These are phyloP conservation scores for Penicillium longicatenatum DNA, from an alignment of 495 filamentous ascomycete species.

Conservation along the genomic window DNA sequence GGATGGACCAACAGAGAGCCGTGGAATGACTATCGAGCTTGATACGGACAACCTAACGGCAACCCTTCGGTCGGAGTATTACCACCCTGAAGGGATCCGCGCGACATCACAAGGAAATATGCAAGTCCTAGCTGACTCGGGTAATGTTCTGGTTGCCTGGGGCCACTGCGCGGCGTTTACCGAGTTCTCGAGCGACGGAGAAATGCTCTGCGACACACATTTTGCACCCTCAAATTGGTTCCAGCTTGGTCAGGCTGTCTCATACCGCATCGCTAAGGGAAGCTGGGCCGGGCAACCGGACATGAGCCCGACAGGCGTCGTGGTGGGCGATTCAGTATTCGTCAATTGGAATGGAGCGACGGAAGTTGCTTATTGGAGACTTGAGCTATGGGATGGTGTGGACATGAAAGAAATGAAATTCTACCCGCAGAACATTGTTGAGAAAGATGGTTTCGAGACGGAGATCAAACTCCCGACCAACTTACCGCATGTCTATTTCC, in stretches of 20 bases:
- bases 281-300: slow-evolving; percentile 39
- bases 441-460: slow-evolving; percentile 25
- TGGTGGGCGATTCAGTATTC: slow-evolving; percentile 31
- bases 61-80: slow-evolving; percentile 25
- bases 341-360: slow-evolving; percentile 53
- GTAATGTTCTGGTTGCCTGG: slow-evolving; percentile 60
- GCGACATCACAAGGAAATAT: slow-evolving; percentile 60
- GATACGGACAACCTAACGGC: slow-evolving; percentile 25
- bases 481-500: slow-evolving; percentile 17
- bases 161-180: slow-evolving; percentile 57
- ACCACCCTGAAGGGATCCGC: slow-evolving; percentile 36
- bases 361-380: slow-evolving; percentile 40
- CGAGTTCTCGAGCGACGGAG: slow-evolving; percentile 55
- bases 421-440: slow-evolving; percentile 6
- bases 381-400: slow-evolving; percentile 35
- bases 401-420: slow-evolving; percentile 22
- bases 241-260: slow-evolving; percentile 39
- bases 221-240: slow-evolving; percentile 42
- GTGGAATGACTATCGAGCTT: slow-evolving; percentile 32
- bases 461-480: slow-evolving; percentile 13
- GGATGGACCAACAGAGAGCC: slow-evolving; percentile 22
- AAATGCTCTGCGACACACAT: slow-evolving; percentile 48
- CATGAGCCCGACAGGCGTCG: slow-evolving; percentile 27
- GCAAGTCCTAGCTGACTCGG: slow-evolving; percentile 50
- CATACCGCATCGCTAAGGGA: slow-evolving; percentile 38